Evolutionary conservation across 2,329 filamentous ascomycete species (phyloP).

Genomic region (Colletotrichum theobromicola): DNA sequence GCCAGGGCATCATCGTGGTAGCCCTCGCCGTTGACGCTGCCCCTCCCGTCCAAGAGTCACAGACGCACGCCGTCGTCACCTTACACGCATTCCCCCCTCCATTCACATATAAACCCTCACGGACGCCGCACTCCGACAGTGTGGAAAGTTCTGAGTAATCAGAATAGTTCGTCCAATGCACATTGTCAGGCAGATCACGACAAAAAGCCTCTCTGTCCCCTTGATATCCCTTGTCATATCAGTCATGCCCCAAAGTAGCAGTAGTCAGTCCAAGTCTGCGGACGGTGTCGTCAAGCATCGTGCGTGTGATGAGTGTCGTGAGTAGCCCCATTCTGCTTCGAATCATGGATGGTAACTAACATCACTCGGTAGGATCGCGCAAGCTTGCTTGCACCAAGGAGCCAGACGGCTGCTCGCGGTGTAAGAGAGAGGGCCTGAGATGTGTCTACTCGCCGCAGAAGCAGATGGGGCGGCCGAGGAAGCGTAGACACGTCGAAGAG

Average conservation of each 20-base stretch:
- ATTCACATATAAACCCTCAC: constrained; percentile 6
- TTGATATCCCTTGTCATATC: not conserved
- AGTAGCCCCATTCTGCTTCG: constrained; percentile 31
- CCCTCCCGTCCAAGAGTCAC: not conserved
- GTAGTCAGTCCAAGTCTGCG: constrained; percentile 12
- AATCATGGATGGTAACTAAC: constrained; percentile 4
- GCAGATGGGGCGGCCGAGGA: constrained; percentile 69
- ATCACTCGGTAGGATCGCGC: constrained; percentile 53
- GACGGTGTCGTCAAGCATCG: constrained; percentile 53
- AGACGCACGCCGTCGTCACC: not conserved
- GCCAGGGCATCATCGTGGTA: not conserved
- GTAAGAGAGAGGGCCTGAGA: constrained; percentile 57
- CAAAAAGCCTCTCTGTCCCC: not conserved
- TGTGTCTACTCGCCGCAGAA: constrained; percentile 71
- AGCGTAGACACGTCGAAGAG: constrained; percentile 49
- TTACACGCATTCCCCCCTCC: not conserved
- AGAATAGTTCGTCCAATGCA: not conserved
- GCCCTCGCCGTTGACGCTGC: not conserved
- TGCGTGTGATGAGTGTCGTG: constrained; percentile 73
- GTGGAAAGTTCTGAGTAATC: constrained; percentile 11
- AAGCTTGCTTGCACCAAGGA: constrained; percentile 73
- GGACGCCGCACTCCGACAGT: not conserved
- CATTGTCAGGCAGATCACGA: constrained; percentile 3
- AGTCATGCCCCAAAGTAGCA: constrained; percentile 19
- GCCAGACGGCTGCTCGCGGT: constrained; percentile 62